phyloP scores from a whole-genome alignment of 176 grass and related monocot species.

The Oryza meridionalis region DNA sequence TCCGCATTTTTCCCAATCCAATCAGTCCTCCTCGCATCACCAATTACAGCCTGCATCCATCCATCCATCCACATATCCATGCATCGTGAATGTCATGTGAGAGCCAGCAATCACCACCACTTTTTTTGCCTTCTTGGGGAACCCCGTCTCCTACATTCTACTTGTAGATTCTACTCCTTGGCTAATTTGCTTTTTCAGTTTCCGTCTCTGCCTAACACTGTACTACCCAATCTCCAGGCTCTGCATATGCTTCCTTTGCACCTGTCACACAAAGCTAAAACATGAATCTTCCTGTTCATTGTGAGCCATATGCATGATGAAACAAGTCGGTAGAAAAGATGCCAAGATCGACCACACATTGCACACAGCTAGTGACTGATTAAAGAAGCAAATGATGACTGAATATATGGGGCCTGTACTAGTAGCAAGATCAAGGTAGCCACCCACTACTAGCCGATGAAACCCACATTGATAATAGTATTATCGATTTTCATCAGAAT shows the following conservation, averaged over 20 bases:
- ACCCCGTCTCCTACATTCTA: conserved; percentile 14
- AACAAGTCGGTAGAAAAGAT: neutral
- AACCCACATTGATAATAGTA: neutral
- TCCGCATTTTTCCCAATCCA: conserved; percentile 11
- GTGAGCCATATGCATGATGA: neutral
- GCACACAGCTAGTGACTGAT: neutral
- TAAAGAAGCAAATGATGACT: neutral
- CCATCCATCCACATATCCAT: neutral
- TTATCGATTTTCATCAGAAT: neutral
- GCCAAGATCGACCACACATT: conserved; percentile 3
- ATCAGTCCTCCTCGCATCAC: neutral
- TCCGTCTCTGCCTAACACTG: neutral
- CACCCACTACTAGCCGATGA: neutral
- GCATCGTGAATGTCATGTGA: conserved; percentile 42
- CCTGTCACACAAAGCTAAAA: conserved; percentile 2
- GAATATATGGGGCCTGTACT: conserved; percentile 8
- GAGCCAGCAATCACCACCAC: neutral
- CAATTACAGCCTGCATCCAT: neutral
- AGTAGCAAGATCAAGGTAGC: conserved; percentile 20
- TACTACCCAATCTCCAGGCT: neutral
- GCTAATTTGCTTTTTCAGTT: conserved; percentile 1
- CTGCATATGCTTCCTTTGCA: neutral
- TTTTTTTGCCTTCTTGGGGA: conserved; percentile 9
- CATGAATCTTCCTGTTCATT: neutral
- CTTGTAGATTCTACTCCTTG: neutral